Conservation (phyloP, 495 filamentous ascomycete genomes). For the Xylaria sp. region DNA sequence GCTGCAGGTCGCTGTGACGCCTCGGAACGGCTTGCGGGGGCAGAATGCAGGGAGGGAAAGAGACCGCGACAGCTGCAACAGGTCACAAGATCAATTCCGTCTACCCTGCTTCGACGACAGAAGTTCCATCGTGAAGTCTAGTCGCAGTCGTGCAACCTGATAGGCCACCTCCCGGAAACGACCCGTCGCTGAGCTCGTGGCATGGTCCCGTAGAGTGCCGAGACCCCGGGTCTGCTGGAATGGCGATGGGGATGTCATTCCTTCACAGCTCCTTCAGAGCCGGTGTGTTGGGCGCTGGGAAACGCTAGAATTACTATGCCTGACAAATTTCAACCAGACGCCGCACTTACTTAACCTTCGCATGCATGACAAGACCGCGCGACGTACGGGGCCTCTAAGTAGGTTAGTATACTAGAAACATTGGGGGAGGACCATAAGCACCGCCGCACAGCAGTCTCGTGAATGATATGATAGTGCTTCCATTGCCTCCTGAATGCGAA, state of each 20-base stretch:
- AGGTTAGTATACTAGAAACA: background rate
- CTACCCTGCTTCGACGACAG: background rate
- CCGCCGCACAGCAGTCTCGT: background rate
- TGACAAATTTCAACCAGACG: background rate
- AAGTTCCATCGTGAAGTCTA: background rate
- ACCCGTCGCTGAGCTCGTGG: conserved; percentile 7
- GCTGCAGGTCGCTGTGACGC: conserved; percentile 1
- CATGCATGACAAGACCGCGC: conserved; percentile 18
- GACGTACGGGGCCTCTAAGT: background rate
- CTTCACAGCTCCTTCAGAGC: too few species aligned
- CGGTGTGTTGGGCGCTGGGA: background rate
- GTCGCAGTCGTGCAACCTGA: conserved; percentile 24
- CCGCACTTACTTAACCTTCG: background rate
- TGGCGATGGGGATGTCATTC: background rate
- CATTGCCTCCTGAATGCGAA: background rate
- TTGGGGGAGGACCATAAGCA: background rate
- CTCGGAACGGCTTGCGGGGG: conserved; percentile 6
- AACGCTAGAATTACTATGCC: conserved; percentile 9
- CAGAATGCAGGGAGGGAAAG: conserved; percentile 5
- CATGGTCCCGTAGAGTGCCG: background rate
- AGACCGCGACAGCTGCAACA: conserved; percentile 23
- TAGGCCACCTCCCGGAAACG: conserved; percentile 14
- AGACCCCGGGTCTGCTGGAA: background rate
- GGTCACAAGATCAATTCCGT: conserved; percentile 24
- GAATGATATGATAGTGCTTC: conserved; percentile 8